Percentiles rank a stretch among this genome's conserved stretches.
These are phyloP conservation scores for Saprolegnia parasitica DNA, from an alignment of 352 stramenopile species.

Conservation along the genomic window DNA sequence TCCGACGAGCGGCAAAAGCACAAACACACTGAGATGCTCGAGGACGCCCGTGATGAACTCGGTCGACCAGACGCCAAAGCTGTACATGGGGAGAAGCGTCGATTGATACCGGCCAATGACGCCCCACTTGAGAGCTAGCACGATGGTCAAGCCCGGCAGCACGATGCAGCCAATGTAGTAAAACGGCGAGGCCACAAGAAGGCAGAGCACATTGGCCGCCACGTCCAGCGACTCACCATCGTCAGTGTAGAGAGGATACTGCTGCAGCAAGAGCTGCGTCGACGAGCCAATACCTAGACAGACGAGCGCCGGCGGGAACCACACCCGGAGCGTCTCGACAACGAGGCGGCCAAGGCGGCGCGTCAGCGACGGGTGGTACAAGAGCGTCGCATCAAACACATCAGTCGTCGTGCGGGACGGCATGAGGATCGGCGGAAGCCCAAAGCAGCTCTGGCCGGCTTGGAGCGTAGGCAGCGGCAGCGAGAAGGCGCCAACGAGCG, in stretches of 20 bases:
- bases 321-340: neutral
- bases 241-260: neutral
- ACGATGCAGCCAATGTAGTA: conserved; percentile 6
- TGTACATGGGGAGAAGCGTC: neutral
- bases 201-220: no score
- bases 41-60: conserved; percentile 14
- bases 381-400: neutral
- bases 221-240: neutral
- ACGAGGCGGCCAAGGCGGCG: neutral
- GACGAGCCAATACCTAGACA: neutral
- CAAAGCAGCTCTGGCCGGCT: conserved; percentile 13
- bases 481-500: conserved; percentile 5
- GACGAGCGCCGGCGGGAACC: neutral
- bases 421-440: conserved; percentile 7
- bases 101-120: neutral
- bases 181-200: neutral
- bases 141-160: neutral
- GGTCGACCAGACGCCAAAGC: neutral
- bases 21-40: neutral
- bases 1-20: neutral
- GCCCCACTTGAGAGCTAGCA: conserved; percentile 1
- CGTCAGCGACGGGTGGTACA: neutral
- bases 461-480: neutral
- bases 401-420: neutral
- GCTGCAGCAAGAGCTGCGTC: neutral